Percentiles rank a stretch among this genome's conserved stretches.
These are phyloP conservation scores for Phialophora chinensis DNA, from an alignment of 2,329 filamentous ascomycete species.

Conservation along the genomic window DNA sequence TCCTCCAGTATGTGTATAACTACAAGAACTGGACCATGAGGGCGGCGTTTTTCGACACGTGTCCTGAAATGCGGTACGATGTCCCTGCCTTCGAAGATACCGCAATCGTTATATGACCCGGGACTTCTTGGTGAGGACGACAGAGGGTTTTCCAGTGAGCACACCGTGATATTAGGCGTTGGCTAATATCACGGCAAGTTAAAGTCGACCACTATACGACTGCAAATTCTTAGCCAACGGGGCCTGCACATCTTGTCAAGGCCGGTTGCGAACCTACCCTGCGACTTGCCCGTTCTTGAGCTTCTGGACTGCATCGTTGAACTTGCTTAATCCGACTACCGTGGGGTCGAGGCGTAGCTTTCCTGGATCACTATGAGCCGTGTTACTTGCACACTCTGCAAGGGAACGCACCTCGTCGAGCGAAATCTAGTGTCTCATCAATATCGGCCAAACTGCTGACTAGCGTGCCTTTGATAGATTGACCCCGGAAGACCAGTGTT, in stretches of 20 bases:
- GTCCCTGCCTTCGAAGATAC: slow-evolving; percentile 28
- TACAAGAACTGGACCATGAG: slow-evolving; percentile 37
- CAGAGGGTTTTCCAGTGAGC: too few relatives aligned
- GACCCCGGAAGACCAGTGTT: slow-evolving; percentile 28
- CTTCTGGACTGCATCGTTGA: slow-evolving; percentile 37
- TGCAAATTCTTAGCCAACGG: not conserved
- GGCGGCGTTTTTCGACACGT: slow-evolving; percentile 33
- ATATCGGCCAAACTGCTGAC: slow-evolving; percentile 31
- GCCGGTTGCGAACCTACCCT: slow-evolving; percentile 27
- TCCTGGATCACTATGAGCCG: slow-evolving; percentile 17
- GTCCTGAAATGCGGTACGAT: slow-evolving; percentile 36
- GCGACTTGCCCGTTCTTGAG: slow-evolving; percentile 39
- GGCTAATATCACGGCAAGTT: slow-evolving; percentile 26
- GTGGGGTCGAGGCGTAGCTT: slow-evolving; percentile 37
- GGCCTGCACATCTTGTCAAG: too few relatives aligned
- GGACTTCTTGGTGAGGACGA: not conserved
- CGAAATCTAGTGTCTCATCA: slow-evolving; percentile 33
- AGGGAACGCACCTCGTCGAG: slow-evolving; percentile 27
- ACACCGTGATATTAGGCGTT: too few relatives aligned
- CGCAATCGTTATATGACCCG: not conserved
- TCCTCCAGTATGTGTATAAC: slow-evolving; percentile 30
- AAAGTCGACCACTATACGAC: slow-evolving; percentile 39
- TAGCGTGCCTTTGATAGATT: slow-evolving; percentile 32
- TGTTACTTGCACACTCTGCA: not conserved
- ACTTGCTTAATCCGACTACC: slow-evolving; percentile 35